Evolutionary conservation across 169 alveolate species (phyloP).

Genomic region (Amoebophrya sp.): DNA sequence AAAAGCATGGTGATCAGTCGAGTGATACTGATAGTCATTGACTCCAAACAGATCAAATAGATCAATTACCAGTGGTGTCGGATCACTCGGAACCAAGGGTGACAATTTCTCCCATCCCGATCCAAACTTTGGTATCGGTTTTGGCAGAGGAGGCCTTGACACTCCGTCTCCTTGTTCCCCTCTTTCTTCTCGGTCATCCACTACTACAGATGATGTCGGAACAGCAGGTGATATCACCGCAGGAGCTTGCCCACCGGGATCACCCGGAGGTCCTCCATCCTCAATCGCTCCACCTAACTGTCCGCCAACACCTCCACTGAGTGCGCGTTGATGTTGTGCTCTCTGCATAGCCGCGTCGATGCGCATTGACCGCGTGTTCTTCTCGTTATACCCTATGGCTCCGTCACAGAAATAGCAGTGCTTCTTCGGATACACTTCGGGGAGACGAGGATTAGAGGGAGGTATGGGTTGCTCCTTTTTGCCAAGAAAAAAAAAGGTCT

Average conservation of each 20-base stretch:
- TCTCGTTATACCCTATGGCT: neutral
- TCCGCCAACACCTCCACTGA: neutral
- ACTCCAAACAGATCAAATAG: no score
- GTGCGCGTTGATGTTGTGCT: neutral
- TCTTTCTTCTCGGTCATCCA: neutral
- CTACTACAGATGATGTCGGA: neutral
- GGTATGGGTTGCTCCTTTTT: no score
- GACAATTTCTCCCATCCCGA: no score
- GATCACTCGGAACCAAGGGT: no score
- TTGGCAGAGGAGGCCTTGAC: no score
- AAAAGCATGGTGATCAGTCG: no score
- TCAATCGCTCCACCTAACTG: neutral
- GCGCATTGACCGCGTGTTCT: neutral
- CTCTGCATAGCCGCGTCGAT: neutral
- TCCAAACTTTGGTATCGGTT: no score
- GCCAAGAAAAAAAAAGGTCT: no score
- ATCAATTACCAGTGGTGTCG: no score
- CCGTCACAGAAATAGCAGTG: neutral
- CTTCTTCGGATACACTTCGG: neutral
- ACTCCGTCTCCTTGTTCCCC: neutral
- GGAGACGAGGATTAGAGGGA: no score
- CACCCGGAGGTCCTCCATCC: neutral
- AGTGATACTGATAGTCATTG: no score
- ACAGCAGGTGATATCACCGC: neutral
- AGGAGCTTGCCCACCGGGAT: no score